Evolutionary conservation across 2,329 filamentous ascomycete species (phyloP).

Genomic region (Exophiala alcalophila): DNA sequence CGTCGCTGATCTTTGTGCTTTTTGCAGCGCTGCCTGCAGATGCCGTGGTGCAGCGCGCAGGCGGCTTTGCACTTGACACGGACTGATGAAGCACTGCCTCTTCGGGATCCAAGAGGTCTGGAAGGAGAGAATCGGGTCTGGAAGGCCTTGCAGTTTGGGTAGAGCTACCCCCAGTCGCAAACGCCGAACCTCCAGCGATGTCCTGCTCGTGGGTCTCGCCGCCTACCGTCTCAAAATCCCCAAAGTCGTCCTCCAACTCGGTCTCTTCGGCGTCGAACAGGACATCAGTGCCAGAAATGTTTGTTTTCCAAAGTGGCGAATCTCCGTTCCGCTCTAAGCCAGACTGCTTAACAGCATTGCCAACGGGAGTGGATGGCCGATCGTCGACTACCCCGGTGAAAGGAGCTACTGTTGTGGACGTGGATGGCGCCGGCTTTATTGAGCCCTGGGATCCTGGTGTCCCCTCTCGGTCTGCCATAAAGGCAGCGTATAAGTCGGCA

Average conservation of each 20-base stretch:
- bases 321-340: background rate
- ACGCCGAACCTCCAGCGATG: background rate
- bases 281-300: slow-evolving; percentile 45
- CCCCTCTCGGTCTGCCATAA: slow-evolving; percentile 37
- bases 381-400: background rate
- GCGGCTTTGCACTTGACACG: too few relatives aligned
- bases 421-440: background rate
- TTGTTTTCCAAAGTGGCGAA: slow-evolving; percentile 20
- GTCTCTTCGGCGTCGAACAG: slow-evolving; percentile 65
- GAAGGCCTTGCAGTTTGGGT: background rate
- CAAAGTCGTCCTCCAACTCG: slow-evolving; percentile 51
- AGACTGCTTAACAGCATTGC: background rate
- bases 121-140: slow-evolving; percentile 4
- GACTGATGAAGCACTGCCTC: too few relatives aligned
- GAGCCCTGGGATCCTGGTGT: background rate
- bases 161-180: too few relatives aligned
- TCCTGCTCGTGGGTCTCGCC: background rate
- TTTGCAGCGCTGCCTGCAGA: too few relatives aligned
- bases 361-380: background rate
- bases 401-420: background rate
- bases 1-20: slow-evolving; percentile 1
- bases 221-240: slow-evolving; percentile 63
- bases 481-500: slow-evolving; percentile 54
- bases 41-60: too few relatives aligned
- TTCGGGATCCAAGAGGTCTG: slow-evolving; percentile 3